Evolutionary conservation across 2,329 filamentous ascomycete genomes (phyloP).

Genomic region (Cercospora canescens): DNA sequence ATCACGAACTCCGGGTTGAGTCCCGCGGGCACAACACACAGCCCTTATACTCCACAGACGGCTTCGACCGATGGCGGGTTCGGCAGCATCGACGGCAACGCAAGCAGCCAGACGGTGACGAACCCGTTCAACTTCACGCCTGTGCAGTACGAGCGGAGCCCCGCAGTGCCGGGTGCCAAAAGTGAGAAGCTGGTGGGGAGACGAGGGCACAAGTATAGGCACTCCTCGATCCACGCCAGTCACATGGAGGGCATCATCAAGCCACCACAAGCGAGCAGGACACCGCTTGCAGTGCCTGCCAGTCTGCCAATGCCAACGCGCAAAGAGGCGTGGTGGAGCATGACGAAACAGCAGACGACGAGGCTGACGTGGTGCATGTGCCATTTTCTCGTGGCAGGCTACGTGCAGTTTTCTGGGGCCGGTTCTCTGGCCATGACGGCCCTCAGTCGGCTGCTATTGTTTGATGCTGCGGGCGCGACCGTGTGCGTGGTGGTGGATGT

Average conservation of each 20-base stretch:
- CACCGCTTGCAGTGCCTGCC: conserved; percentile 84
- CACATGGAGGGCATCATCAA: conserved; percentile 97
- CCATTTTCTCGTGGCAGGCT: conserved; percentile 78
- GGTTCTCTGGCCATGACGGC: conserved; percentile 90
- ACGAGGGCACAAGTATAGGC: conserved; percentile 95
- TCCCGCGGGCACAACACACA: conserved; percentile 30
- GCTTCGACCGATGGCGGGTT: conserved; percentile 34
- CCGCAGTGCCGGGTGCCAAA: conserved; percentile 57
- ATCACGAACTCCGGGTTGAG: conserved; percentile 23
- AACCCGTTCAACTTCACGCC: conserved; percentile 96
- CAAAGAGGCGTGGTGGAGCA: conserved; percentile 83
- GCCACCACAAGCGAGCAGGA: conserved; percentile 76
- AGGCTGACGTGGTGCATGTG: conserved; percentile 87
- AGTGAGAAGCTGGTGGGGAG: conserved; percentile 82
- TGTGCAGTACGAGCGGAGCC: conserved; percentile 40
- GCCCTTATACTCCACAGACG: conserved; percentile 36
- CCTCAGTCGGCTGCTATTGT: conserved; percentile 88
- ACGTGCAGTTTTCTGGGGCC: conserved; percentile 81
- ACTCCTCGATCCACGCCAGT: conserved; percentile 76
- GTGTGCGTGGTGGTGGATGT: conserved; percentile 92
- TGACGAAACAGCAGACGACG: conserved; percentile 82
- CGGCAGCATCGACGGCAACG: conserved; percentile 25
- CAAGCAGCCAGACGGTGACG: conserved; percentile 35
- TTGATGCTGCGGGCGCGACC: conserved; percentile 88
- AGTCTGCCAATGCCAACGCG: conserved; percentile 89